Conservation (phyloP, 2,329 filamentous ascomycete genomes). For the Scedosporium dehoogii region DNA sequence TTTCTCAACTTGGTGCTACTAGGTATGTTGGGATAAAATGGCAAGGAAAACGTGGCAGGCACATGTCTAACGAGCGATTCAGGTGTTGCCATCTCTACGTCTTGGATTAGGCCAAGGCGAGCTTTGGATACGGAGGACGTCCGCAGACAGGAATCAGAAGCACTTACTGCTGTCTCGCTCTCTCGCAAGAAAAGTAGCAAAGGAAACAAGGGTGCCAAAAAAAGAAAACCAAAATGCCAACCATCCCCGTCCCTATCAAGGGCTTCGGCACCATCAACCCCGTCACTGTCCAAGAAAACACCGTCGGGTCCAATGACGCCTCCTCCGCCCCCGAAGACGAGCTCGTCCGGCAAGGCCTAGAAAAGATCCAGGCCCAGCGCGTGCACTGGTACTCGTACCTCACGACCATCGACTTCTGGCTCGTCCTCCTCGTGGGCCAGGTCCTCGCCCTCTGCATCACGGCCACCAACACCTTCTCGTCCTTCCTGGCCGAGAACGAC, state of each 20-base stretch:
- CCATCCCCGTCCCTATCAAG: conserved; percentile 9
- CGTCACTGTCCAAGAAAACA: conserved; percentile 9
- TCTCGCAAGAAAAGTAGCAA: too few species aligned
- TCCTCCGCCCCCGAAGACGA: conserved; percentile 18
- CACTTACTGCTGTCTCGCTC: too few species aligned
- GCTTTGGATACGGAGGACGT: too few species aligned
- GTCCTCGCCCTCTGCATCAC: conserved; percentile 83
- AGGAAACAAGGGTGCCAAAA: too few species aligned
- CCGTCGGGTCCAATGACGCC: conserved; percentile 11
- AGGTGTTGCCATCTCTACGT: too few species aligned
- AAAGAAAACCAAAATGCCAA: not conserved
- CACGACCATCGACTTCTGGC: conserved; percentile 77
- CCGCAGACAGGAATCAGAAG: too few species aligned
- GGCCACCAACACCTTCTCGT: conserved; percentile 81
- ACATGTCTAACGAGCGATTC: too few species aligned
- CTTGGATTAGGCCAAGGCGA: too few species aligned
- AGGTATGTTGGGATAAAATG: not conserved
- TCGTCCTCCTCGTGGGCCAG: conserved; percentile 73
- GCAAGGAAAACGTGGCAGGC: not conserved
- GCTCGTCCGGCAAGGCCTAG: conserved; percentile 39
- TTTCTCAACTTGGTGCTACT: not conserved
- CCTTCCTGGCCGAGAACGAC: conserved; percentile 53
- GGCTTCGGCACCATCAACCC: conserved; percentile 5
- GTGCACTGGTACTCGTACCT: conserved; percentile 65
- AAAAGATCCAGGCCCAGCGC: conserved; percentile 42